Evolutionary conservation across 208 protist species (phyloP), one percentile per base, ranked within the genome.

Genomic region (Crithidia brevicula): DNA sequence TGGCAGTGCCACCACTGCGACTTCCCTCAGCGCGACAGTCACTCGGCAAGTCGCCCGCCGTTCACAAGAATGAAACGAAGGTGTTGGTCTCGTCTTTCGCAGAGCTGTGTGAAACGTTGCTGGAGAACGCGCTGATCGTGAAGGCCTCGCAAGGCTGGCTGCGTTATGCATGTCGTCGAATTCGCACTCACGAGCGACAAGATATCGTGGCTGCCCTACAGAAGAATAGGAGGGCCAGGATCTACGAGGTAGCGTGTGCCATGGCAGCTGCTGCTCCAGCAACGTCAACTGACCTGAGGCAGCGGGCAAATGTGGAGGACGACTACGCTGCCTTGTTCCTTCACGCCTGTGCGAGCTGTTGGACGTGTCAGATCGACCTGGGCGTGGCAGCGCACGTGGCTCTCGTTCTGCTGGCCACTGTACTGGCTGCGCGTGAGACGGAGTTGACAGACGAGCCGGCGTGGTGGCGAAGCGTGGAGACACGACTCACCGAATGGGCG

Each of bases 91-190:
- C 40, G 42, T 6, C 18, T 22, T 47, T 9, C 3, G 10, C 58
- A 7, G 58, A 13, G 30, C 28, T 51, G 45, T 64, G 45, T 46
- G 58, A 40, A 4, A 28, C 31, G 27, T 20, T 75, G 58, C 10
- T 63, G 53, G 20, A 30, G 28, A n/a, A 51, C 30, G 23, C 45
- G n/a, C 45, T 20, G 1, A 20, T 75, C 7, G 20, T 69, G 30
- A 63, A 65, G 46, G 70, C 53, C 7, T 68, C 70, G 56, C 45
- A 42, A 36, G 70, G 70, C 0, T 75, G 70, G 70, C 61, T 75
- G 28, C 70, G 70, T 15, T 75, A 75, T 47, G 52, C 58, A 3
- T 75, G 70, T 30, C 70, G 70, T 16, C 70, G 70, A 10, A 20
- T 75, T n/a, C 16, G 27, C n/a, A 15, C 28, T 5, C 46, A 51